Conservation (phyloP, 2,329 filamentous ascomycete genomes). For the Aspergillus fructus region DNA sequence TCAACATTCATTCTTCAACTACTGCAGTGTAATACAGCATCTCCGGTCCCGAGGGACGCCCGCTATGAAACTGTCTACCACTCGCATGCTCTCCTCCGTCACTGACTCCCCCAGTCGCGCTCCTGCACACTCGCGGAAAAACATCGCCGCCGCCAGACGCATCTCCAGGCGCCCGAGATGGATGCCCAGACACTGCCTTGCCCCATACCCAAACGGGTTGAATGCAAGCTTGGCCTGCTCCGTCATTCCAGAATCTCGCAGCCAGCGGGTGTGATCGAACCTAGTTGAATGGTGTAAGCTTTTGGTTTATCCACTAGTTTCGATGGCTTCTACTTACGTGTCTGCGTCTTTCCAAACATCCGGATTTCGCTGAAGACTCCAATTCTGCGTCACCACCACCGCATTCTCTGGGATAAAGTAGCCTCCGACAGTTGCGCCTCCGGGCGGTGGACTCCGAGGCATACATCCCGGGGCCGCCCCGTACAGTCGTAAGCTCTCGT, state of each 20-base stretch:
- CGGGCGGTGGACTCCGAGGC: conserved; percentile 1
- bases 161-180: conserved; percentile 4
- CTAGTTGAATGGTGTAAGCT: not conserved
- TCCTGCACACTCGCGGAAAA: conserved; percentile 5
- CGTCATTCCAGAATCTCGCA: not conserved
- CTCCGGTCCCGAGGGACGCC: conserved; percentile 1
- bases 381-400: not conserved
- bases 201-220: conserved; percentile 2
- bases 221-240: conserved; percentile 1
- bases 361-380: not conserved
- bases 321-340: not conserved
- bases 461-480: not conserved
- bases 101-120: not conserved
- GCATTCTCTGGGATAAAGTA: not conserved
- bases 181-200: conserved; percentile 2
- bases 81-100: conserved; percentile 2
- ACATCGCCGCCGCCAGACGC: not conserved
- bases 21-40: not conserved
- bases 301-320: not conserved
- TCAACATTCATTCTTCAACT: not conserved
- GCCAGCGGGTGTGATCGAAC: conserved; percentile 3
- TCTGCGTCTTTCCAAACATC: not conserved
- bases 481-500: not conserved
- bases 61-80: conserved; percentile 3
- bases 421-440: not conserved